Percentiles rank a stretch among this genome's conserved stretches.
These are phyloP conservation scores for Iberis pinnata DNA, from an alignment of 345 rosid genomes.

Conservation along the genomic window DNA sequence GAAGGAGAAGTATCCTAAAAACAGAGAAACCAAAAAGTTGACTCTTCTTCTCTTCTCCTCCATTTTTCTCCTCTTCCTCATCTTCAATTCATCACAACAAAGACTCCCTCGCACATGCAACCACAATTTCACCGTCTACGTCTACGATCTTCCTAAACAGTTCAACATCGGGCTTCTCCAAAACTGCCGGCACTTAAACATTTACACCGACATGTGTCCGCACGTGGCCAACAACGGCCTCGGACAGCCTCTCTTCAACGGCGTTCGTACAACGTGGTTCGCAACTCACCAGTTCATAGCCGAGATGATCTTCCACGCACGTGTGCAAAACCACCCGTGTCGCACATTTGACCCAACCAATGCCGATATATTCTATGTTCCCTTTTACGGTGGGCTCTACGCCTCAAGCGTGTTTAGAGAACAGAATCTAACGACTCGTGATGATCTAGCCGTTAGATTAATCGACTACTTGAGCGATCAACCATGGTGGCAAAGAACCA, in stretches of 20 bases:
- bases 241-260: slow-evolving; percentile 34
- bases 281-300: slow-evolving; percentile 49
- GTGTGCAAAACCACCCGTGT: slow-evolving; percentile 43
- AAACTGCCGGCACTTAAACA: slow-evolving; percentile 35
- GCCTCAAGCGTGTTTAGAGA: slow-evolving; percentile 48
- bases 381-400: slow-evolving; percentile 51
- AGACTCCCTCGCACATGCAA: slow-evolving; percentile 10
- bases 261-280: slow-evolving; percentile 14
- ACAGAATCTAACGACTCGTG: slow-evolving; percentile 37
- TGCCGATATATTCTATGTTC: slow-evolving; percentile 44
- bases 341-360: slow-evolving; percentile 42
- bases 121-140: slow-evolving; percentile 31
- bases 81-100: not conserved
- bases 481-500: slow-evolving; percentile 43
- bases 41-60: slow-evolving; percentile 15
- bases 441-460: slow-evolving; percentile 29
- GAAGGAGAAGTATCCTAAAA: slow-evolving; percentile 19
- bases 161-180: slow-evolving; percentile 36
- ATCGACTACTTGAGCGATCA: slow-evolving; percentile 23
- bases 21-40: slow-evolving; percentile 6
- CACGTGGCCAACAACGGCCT: slow-evolving; percentile 39
- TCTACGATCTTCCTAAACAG: slow-evolving; percentile 42
- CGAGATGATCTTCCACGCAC: slow-evolving; percentile 45
- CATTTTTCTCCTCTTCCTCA: slow-evolving; percentile 3
- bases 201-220: slow-evolving; percentile 52